phyloP scores from a whole-genome alignment of 257 asterid species.

The Cynanchum wilfordii region DNA sequence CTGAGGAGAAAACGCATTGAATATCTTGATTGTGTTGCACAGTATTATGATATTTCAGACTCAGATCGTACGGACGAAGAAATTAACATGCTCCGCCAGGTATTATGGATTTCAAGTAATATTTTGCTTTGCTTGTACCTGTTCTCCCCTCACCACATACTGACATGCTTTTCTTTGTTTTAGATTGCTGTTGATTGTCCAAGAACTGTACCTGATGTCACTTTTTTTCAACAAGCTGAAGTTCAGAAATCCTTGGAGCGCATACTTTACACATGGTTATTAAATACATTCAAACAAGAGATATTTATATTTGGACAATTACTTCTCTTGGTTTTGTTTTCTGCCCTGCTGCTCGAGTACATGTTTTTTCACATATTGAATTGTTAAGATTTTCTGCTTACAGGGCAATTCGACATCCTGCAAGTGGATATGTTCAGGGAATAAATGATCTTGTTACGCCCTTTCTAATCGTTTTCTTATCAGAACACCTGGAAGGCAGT shows the following conservation, averaged over 20 bases:
- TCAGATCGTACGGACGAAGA: constrained; percentile 92
- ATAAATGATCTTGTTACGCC: constrained; percentile 97
- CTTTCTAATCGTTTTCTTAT: constrained; percentile 83
- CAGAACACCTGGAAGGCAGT: constrained; percentile 77
- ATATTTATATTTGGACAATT: background rate
- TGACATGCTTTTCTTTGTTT: constrained; percentile 19
- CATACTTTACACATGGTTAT: constrained; percentile 65
- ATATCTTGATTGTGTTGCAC: constrained; percentile 93
- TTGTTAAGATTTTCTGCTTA: constrained; percentile 12
- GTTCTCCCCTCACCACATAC: constrained; percentile 8
- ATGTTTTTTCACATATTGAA: constrained; percentile 15
- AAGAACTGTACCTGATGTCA: constrained; percentile 90
- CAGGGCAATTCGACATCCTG: constrained; percentile 98
- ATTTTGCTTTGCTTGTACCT: constrained; percentile 11
- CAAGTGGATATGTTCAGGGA: constrained; percentile 99
- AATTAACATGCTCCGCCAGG: constrained; percentile 96
- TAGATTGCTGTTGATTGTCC: constrained; percentile 98
- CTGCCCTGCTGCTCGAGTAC: background rate
- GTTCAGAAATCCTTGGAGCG: constrained; percentile 93
- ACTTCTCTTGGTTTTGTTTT: background rate
- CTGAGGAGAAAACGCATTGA: constrained; percentile 84
- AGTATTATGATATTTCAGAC: constrained; percentile 81
- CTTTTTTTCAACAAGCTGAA: constrained; percentile 85
- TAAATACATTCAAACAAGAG: no score
- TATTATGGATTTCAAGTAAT: constrained; percentile 21